Conservation (phyloP, 345 rosid genomes). For the Citropsis articulata region DNA sequence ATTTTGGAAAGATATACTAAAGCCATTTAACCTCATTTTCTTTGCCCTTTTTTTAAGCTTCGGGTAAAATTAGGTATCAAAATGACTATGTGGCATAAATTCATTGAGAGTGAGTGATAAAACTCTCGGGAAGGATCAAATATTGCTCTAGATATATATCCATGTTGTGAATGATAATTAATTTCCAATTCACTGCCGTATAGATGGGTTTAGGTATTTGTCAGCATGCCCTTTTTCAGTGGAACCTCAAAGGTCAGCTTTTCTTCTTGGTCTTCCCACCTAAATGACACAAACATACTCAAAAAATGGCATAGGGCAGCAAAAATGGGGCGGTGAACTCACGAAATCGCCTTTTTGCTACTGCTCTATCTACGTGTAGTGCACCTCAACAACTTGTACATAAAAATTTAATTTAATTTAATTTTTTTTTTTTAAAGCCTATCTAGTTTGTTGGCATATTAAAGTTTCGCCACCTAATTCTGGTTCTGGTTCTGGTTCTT, state of each 20-base stretch:
- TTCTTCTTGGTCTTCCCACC: background rate
- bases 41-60: too few relatives aligned
- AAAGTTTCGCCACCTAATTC: background rate
- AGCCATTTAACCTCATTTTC: too few relatives aligned
- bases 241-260: background rate
- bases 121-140: too few relatives aligned
- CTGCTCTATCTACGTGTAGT: slow-evolving; percentile 36
- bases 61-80: too few relatives aligned
- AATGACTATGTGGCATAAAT: too few relatives aligned
- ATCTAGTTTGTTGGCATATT: background rate
- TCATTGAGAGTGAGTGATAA: too few relatives aligned
- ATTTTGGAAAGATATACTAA: too few relatives aligned
- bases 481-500: background rate
- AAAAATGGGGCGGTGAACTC: slow-evolving; percentile 8
- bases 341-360: background rate
- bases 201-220: slow-evolving; percentile 17
- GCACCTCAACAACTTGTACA: slow-evolving; percentile 21
- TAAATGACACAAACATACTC: background rate
- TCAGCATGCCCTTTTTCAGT: slow-evolving; percentile 10
- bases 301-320: too few relatives aligned
- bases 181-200: background rate
- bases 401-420: too few relatives aligned
- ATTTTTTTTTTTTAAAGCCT: too few relatives aligned
- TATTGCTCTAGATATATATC: too few relatives aligned
- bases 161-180: background rate